Evolutionary conservation across 2,329 filamentous ascomycete genomes (phyloP).

Genomic region (Aspergillus glaucus): DNA sequence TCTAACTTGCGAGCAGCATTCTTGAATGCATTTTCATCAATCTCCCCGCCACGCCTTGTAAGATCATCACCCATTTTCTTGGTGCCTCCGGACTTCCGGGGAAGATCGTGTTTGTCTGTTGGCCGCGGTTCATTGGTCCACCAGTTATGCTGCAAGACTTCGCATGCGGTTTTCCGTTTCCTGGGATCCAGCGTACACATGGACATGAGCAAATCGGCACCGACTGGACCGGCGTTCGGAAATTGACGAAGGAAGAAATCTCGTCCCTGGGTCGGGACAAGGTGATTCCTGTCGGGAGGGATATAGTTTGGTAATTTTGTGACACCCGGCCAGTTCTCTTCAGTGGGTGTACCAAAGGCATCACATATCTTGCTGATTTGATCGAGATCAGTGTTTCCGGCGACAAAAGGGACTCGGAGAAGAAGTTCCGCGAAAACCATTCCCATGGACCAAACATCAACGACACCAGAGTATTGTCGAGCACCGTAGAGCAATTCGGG

Average conservation of each 20-base stretch:
- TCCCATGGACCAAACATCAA: constrained; percentile 91
- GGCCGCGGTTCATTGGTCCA: constrained; percentile 80
- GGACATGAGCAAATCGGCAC: constrained; percentile 80
- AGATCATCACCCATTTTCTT: constrained; percentile 77
- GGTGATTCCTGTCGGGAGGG: constrained; percentile 54
- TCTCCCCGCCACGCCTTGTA: constrained; percentile 65
- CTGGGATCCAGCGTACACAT: constrained; percentile 83
- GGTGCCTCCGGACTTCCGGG: constrained; percentile 65
- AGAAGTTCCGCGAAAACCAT: constrained; percentile 90
- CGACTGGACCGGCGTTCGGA: constrained; percentile 70
- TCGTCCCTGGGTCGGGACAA: constrained; percentile 54
- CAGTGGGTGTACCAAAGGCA: constrained; percentile 80
- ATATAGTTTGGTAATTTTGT: constrained; percentile 73
- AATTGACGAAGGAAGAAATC: constrained; percentile 73
- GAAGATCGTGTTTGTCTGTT: constrained; percentile 73
- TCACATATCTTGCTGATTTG: constrained; percentile 80
- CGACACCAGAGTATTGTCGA: constrained; percentile 78
- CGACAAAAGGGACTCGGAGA: constrained; percentile 73
- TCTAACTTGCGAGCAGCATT: constrained; percentile 80
- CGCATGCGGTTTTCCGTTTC: constrained; percentile 68
- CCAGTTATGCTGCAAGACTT: constrained; percentile 76
- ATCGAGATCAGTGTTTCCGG: constrained; percentile 76
- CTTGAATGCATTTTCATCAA: constrained; percentile 58
- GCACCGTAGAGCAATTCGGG: constrained; percentile 91
- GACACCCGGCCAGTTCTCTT: constrained; percentile 94